phyloP scores from a whole-genome alignment of 1,284 basidiomycete genomes.

The Ceratobasidium sp. region DNA sequence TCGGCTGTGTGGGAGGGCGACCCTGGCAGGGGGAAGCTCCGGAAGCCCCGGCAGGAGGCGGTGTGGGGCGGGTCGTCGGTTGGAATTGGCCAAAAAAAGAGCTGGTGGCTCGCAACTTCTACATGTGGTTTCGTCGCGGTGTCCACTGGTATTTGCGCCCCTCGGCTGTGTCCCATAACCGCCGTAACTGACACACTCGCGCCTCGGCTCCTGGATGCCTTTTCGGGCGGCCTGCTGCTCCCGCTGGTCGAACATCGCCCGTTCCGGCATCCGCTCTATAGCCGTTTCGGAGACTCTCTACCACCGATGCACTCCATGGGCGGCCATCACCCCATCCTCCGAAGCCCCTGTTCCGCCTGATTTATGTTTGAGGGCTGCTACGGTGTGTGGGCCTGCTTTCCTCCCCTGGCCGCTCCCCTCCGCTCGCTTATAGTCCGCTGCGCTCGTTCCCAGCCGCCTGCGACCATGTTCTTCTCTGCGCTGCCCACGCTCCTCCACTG shows the following conservation, averaged over 20 bases:
- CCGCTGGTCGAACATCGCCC: conserved; percentile 21
- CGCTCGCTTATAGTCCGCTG: conserved; percentile 32
- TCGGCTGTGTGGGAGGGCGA: conserved; percentile 38
- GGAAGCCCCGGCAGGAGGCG: conserved; percentile 14
- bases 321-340: conserved; percentile 20
- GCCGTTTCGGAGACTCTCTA: conserved; percentile 38
- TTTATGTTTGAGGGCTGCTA: conserved; percentile 36
- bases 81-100: conserved; percentile 26
- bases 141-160: conserved; percentile 15
- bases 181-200: conserved; percentile 12
- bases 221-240: conserved; percentile 12
- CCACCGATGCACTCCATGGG: conserved; percentile 36
- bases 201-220: conserved; percentile 27
- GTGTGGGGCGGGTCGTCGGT: conserved; percentile 27
- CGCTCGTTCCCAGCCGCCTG: conserved; percentile 22
- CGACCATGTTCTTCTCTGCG: conserved; percentile 38
- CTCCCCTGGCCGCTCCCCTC: not conserved
- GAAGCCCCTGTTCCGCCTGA: conserved; percentile 23
- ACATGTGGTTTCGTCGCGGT: conserved; percentile 25
- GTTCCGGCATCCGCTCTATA: conserved; percentile 22
- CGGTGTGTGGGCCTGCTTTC: conserved; percentile 19
- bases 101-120: conserved; percentile 19
- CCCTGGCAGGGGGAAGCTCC: conserved; percentile 17
- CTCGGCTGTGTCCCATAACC: conserved; percentile 18
- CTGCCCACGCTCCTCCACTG: conserved; percentile 38